Evolutionary conservation across 73 alveolate species (phyloP).

Genomic region (Stentor coeruleus): DNA sequence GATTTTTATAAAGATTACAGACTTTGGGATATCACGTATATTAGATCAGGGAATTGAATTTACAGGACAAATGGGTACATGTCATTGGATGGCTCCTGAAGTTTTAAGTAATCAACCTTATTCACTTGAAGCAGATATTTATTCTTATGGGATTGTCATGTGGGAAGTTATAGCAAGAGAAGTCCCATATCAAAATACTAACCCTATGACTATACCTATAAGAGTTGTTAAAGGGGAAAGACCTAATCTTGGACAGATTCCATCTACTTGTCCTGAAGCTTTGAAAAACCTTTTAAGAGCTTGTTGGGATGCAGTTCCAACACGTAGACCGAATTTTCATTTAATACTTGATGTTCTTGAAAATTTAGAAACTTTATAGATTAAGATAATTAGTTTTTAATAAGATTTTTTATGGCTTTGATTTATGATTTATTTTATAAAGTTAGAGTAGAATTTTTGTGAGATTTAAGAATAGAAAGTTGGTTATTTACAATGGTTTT

Average conservation of each 20-base stretch:
- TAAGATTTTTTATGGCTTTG: no score
- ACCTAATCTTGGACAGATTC: conserved; percentile 61
- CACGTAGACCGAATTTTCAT: conserved; percentile 66
- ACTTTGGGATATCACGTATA: conserved; percentile 89
- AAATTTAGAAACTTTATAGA: no score
- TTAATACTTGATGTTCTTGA: conserved; percentile 57
- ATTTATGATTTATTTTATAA: no score
- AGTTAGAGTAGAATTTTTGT: no score
- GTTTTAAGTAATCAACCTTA: conserved; percentile 76
- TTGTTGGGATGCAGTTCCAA: conserved; percentile 87
- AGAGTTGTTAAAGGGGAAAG: conserved; percentile 70
- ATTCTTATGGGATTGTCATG: conserved; percentile 92
- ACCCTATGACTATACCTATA: conserved; percentile 44
- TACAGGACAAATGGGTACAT: conserved; percentile 75
- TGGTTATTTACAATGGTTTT: no score
- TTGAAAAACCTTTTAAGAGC: conserved; percentile 52
- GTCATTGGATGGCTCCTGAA: conserved; percentile 99
- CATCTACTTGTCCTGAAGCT: conserved; percentile 69
- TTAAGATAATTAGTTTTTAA: no score
- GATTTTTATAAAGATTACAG: conserved; percentile 82
- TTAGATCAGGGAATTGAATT: conserved; percentile 45
- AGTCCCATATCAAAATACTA: conserved; percentile 77
- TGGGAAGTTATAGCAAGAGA: conserved; percentile 91
- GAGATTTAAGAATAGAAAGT: no score
- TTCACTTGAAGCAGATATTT: conserved; percentile 94